phyloP scores from a whole-genome alignment of 371 early-diverging fungal genomes.

The Saksenaea vasiformis region DNA sequence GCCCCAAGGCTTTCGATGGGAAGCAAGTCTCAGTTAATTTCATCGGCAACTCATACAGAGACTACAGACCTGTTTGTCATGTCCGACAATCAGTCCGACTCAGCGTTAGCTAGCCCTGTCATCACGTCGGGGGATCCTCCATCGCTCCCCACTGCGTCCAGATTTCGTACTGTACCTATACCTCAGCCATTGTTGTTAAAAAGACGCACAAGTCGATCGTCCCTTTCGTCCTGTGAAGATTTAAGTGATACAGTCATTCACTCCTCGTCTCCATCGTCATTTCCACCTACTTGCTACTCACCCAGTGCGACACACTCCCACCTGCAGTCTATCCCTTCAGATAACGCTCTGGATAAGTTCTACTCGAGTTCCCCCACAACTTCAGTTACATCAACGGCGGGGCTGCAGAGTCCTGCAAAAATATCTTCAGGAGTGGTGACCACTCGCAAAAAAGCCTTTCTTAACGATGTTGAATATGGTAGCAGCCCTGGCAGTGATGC shows the following conservation, averaged over 20 bases:
- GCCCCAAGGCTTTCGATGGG: conserved; percentile 1
- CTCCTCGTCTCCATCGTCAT: conserved; percentile 7
- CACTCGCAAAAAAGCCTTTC: conserved; percentile 13
- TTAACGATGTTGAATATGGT: conserved; percentile 20
- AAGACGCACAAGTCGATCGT: conserved; percentile 36
- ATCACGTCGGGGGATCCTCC: conserved; percentile 4
- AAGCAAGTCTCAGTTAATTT: background rate
- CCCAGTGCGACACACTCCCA: background rate
- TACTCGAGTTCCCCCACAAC: conserved; percentile 7
- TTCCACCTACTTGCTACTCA: background rate
- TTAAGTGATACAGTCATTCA: background rate
- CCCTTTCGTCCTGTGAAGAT: conserved; percentile 34
- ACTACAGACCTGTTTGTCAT: background rate
- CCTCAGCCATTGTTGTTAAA: conserved; percentile 44
- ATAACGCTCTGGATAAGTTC: background rate
- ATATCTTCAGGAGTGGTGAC: background rate
- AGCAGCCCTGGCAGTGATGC: conserved; percentile 19
- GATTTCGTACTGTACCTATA: conserved; percentile 42
- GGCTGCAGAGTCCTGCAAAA: background rate
- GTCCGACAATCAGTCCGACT: background rate
- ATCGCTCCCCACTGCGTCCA: conserved; percentile 7
- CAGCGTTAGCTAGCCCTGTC: background rate
- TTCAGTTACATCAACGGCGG: conserved; percentile 10
- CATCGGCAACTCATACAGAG: background rate
- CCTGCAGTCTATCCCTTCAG: background rate